phyloP scores from a whole-genome alignment of 441 rosid genomes.

The Syzygium malaccense region DNA sequence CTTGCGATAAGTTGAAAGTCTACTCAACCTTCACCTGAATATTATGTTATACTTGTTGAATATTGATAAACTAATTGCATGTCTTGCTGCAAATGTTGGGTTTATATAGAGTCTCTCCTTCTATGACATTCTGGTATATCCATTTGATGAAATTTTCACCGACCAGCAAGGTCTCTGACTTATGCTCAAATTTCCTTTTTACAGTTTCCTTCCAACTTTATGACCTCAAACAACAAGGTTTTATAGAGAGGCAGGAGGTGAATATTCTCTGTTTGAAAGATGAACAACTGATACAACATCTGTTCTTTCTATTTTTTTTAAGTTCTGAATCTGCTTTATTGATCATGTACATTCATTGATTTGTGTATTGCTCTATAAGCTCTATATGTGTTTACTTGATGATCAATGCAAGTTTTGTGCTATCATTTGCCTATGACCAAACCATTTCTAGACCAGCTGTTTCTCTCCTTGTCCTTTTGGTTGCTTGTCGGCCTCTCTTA shows the following conservation, averaged over 20 bases:
- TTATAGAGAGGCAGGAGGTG: constrained; percentile 89
- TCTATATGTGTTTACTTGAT: neutral
- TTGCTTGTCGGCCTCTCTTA: neutral
- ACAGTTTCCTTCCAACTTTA: constrained; percentile 88
- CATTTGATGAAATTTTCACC: neutral
- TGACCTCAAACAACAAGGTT: constrained; percentile 95
- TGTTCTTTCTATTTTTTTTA: neutral
- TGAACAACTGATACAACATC: neutral
- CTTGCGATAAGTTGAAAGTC: neutral
- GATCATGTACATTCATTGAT: neutral
- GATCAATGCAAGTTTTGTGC: neutral
- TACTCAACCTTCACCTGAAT: neutral
- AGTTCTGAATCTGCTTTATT: neutral
- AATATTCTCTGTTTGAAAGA: neutral
- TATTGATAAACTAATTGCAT: neutral
- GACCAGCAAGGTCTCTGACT: neutral
- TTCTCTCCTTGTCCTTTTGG: neutral
- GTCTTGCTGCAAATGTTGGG: neutral
- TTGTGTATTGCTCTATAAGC: neutral
- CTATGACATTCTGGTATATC: neutral
- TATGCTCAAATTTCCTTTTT: neutral
- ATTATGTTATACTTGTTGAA: neutral
- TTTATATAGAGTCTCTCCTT: neutral
- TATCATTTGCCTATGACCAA: neutral
- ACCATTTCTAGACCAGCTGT: neutral